Evolutionary conservation across 768 basidiomycete species (phyloP), one percentile per base, ranked within the genome.

Genomic region (Scleroderma bovista): DNA sequence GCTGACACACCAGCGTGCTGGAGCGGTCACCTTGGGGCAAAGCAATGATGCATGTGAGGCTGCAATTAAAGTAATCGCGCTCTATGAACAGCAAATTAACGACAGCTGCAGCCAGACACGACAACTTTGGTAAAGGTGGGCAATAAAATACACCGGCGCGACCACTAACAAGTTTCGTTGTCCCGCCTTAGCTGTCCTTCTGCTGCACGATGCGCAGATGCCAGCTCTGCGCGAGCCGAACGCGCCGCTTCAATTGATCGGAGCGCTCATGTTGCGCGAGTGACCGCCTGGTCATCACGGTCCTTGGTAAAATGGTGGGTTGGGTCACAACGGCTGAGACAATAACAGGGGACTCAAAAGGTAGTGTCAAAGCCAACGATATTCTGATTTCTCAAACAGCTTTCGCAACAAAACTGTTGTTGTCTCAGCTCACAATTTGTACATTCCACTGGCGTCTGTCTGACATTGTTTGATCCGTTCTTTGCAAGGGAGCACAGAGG

Each of bases 381-480:
- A 61, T 22, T n/a, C n/a, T n/a, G n/a, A n/a, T n/a, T n/a, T n/a
- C n/a, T n/a, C n/a, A 89, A 65, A 61, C 88, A 90, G 43, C 71
- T 78, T 57, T 78, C 78, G 59, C 88, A 90, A 60, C 77, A 81
- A 69, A 87, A 88, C 52, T 86, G 83, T 6, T 84, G 78, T 57
- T 88, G 84, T 56, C 73, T 79, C 47, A 82, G 72, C 62, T 88
- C 81, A 60, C 88, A 89, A 58, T 79, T 86, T 53, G 73, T 74
- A 70, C 88, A 90, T 56, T 88, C 84, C 87, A 89, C 88, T 54
- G 51, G 52, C 55, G 66, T 17, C 36, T 43, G 13, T 31, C 47
- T 48, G 47, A 19, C 48, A 49, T n/a, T n/a, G n/a, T n/a, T n/a
- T n/a, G n/a, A n/a, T n/a, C n/a, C n/a, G n/a, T n/a, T n/a, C n/a